phyloP scores from a whole-genome alignment of 1,139 yeast genomes.

The Sugiyamaella pinicola region DNA sequence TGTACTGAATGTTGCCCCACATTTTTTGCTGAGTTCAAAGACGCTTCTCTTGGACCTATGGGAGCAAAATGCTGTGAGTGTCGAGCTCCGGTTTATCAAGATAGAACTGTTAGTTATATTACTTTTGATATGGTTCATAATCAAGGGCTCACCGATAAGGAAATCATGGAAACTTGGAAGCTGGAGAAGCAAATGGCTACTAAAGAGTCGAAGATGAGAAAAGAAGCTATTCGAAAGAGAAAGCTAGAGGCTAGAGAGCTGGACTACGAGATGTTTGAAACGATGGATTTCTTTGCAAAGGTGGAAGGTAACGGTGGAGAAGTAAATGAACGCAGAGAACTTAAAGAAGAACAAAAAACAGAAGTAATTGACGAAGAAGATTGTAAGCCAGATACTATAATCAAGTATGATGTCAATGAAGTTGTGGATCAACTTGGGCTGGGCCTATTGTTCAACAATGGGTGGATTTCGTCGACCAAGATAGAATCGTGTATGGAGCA shows the following conservation, averaged over 20 bases:
- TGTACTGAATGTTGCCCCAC: slow-evolving; percentile 39
- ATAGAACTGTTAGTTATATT: slow-evolving; percentile 31
- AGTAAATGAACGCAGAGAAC: slow-evolving; percentile 9
- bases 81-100: slow-evolving; percentile 26
- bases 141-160: slow-evolving; percentile 30
- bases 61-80: slow-evolving; percentile 35
- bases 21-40: slow-evolving; percentile 27
- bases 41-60: slow-evolving; percentile 25
- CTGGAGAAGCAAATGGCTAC: slow-evolving; percentile 12
- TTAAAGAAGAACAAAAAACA: slow-evolving; percentile 6
- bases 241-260: slow-evolving; percentile 19
- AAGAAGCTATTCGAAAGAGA: slow-evolving; percentile 13
- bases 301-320: slow-evolving; percentile 8
- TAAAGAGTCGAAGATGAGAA: slow-evolving; percentile 18
- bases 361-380: not conserved
- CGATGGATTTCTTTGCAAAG: slow-evolving; percentile 17
- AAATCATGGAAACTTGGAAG: slow-evolving; percentile 27
- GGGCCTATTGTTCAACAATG: slow-evolving; percentile 35
- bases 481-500: slow-evolving; percentile 53
- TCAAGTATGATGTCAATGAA: slow-evolving; percentile 22
- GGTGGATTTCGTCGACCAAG: slow-evolving; percentile 48
- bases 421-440: slow-evolving; percentile 35
- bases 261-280: slow-evolving; percentile 27
- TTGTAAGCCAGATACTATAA: slow-evolving; percentile 3
- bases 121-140: slow-evolving; percentile 35